Evolutionary conservation across 805 yeast species (phyloP), one percentile per base, ranked within the genome.

Genomic region (Metschnikowia reukaufii): DNA sequence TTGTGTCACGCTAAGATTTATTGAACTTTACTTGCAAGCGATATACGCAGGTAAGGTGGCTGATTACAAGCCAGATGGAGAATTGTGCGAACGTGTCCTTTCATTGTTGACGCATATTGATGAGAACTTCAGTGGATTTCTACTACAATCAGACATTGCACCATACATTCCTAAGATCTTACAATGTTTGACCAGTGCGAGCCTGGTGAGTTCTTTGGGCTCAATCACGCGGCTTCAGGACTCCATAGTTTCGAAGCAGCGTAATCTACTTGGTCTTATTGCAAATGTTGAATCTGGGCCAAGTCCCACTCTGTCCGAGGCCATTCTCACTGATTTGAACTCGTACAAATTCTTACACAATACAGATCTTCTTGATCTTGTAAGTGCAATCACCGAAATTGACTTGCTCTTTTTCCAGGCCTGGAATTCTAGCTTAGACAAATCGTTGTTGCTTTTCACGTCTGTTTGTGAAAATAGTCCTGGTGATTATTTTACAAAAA

Each of bases 361-460:
- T 29, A 49, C 79, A 27, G 78, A 82, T 54, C 59, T 81, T 15
- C 70, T 77, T 3, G 70, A 71, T 6, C 66, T 91, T 33, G 86
- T 92, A 0, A 62, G 70, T 10, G 84, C 84, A 54, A 77, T 92
- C 34, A 83, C 83, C 52, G 67, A 72, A 17, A 83, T 90, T 48
- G 88, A 87, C 61, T 68, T 83, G 47, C 76, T 76, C 42, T 87
- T 86, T 58, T 82, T 80, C 63, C 66, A 65, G 16, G 59, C 66
- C 2, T 92, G 97, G 97, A 83, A 87, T 46, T 90, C 96, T 3
- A 77, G 84, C 50, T 66, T 71, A 12, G 98, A 92, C 66, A 81
- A 84, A 48, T 85, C 96, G 0, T 71, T 91, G 47, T 71, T 90
- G 32, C 81, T 85, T 51, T 82, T 68, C 71, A 58, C 81, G 50